Evolutionary conservation across 2,329 filamentous ascomycete genomes (phyloP), one percentile per base, ranked within the genome.

Genomic region (Phaeophleospora eucalypticola): DNA sequence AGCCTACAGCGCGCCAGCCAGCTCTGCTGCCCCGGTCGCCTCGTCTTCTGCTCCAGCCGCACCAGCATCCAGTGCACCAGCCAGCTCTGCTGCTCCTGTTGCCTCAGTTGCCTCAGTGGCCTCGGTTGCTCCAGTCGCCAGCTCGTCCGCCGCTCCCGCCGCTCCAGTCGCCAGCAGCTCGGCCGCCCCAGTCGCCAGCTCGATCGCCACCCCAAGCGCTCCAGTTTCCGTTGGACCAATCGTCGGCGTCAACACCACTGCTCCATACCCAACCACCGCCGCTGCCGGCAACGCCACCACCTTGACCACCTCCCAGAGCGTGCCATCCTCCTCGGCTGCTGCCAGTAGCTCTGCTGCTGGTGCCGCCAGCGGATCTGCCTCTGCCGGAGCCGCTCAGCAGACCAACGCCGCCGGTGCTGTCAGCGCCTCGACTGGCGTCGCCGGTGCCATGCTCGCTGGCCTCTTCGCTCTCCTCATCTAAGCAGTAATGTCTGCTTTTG

Each of bases 391-490:
- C 40, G 36, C 43, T 34, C 37, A 24, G 19, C 20, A 29, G 20
- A 38, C 44, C 14, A 46, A 41, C 20, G 40, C 39, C 33, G 49
- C 43, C 3, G 49, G 49, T 36, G 44, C 38, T 40, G 43, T 48
- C 17, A 37, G 46, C n/a, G 27, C 48, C 39, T 43, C 43, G 32
- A 49, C 51, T 18, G 43, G 48, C 39, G 35, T 42, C n/a, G 43
- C 41, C 36, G 37, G 51, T 21, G 54, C 48, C 24, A 21, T 51
- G 18, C 42, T 52, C 39, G 53, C 44, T 21, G 43, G 49, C 21
- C 44, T 52, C 17, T 43, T 54, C 16, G 55, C 53, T 33, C 43
- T 52, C 40, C 46, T 58, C 27, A 51, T 51, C 41, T 58, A 56
- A 42, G 10, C 24, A 29, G 12, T 12, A 7, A 12, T 6, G 6